Percentiles rank a stretch among this genome's conserved stretches.
phyloP scores from a whole-genome alignment of 139 green algal species.

The Coccomyxa sp. region DNA sequence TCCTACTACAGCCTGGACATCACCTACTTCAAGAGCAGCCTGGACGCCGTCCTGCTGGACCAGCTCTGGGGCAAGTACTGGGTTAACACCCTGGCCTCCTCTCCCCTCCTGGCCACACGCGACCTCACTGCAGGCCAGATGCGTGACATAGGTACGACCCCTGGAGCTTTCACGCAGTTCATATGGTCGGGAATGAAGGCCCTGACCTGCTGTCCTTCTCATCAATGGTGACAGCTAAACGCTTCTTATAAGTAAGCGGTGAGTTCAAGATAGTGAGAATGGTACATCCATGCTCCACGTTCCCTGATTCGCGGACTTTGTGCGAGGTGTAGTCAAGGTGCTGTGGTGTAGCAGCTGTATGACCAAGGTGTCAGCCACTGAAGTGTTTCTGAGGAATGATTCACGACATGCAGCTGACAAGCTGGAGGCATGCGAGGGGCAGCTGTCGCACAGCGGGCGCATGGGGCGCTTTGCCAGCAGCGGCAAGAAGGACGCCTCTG shows the following conservation, averaged over 20 bases:
- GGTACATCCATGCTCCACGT: not conserved
- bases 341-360: too few species aligned
- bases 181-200: not conserved
- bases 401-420: conserved; percentile 69
- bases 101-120: conserved; percentile 67
- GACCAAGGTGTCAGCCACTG: too few species aligned
- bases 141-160: conserved; percentile 65
- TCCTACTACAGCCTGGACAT: conserved; percentile 22
- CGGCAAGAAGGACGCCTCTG: conserved; percentile 45
- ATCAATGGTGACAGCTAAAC: not conserved
- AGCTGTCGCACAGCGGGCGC: conserved; percentile 32
- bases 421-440: conserved; percentile 76
- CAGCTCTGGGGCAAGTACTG: conserved; percentile 97
- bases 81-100: conserved; percentile 83
- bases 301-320: not conserved
- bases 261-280: too few species aligned
- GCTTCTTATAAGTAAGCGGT: not conserved
- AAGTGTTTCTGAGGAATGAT: not conserved
- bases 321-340: not conserved
- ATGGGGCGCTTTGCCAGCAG: conserved; percentile 13
- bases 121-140: conserved; percentile 82
- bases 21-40: conserved; percentile 89
- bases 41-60: conserved; percentile 83
- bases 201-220: not conserved
- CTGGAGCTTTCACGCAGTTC: not conserved